A percentile compares a stretch with the other conserved stretches of the same genome.
These are phyloP conservation scores for Peterozyma xylosa DNA, from an alignment of 805 yeast genomes.

Conservation along the genomic window DNA sequence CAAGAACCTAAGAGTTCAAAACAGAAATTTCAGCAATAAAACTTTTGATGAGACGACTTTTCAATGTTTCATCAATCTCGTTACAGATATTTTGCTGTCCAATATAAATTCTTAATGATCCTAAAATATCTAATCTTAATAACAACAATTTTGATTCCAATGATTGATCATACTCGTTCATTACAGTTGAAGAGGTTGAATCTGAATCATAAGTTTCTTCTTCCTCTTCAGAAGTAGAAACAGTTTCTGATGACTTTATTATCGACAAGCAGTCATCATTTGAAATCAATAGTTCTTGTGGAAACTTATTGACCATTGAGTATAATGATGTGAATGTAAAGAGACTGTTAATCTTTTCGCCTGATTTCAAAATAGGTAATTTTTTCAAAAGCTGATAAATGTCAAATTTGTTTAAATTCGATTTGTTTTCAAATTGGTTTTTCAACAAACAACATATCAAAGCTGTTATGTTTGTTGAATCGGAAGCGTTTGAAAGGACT, in stretches of 20 bases:
- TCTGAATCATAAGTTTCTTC: not conserved
- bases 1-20: not conserved
- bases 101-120: slow-evolving; percentile 4
- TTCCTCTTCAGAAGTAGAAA: not conserved
- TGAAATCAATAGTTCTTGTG: not conserved
- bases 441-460: slow-evolving; percentile 6
- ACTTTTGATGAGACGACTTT: slow-evolving; percentile 2
- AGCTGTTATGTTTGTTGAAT: slow-evolving; percentile 1
- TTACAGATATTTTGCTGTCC: slow-evolving; percentile 1
- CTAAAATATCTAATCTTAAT: slow-evolving; percentile 1
- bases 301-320: slow-evolving; percentile 4
- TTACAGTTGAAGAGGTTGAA: slow-evolving; percentile 7
- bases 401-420: slow-evolving; percentile 3
- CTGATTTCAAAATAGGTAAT: not conserved
- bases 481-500: not conserved
- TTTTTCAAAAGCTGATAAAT: slow-evolving; percentile 3
- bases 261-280: not conserved
- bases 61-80: slow-evolving; percentile 1
- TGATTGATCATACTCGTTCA: slow-evolving; percentile 4
- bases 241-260: not conserved
- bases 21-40: slow-evolving; percentile 7
- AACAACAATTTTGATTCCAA: slow-evolving; percentile 6
- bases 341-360: not conserved
- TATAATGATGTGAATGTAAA: slow-evolving; percentile 7
- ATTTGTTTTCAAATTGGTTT: slow-evolving; percentile 1